These are phyloP conservation scores for Hypoxylon cercidicola DNA, from an alignment of 495 filamentous ascomycete genomes.

Conservation along the genomic window DNA sequence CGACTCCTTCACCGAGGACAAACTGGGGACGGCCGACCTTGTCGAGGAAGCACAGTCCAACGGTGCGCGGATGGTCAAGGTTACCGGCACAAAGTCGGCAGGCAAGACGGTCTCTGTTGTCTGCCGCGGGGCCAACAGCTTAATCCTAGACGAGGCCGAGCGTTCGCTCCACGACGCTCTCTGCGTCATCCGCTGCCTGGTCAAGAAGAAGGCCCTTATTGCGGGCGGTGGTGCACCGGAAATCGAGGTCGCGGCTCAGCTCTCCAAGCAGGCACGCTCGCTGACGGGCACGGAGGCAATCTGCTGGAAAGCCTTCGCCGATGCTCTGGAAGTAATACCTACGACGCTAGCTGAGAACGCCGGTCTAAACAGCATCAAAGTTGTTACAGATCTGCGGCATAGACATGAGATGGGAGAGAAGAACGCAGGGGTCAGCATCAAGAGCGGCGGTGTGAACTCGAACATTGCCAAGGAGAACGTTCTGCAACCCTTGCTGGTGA, in stretches of 20 bases:
- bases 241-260: slow-evolving; percentile 87
- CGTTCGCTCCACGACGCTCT: slow-evolving; percentile 95
- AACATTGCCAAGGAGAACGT: slow-evolving; percentile 98
- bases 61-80: slow-evolving; percentile 91
- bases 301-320: slow-evolving; percentile 98
- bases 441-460: slow-evolving; percentile 93
- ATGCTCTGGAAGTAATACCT: slow-evolving; percentile 96
- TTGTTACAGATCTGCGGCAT: slow-evolving; percentile 96
- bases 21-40: slow-evolving; percentile 94
- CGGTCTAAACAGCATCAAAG: slow-evolving; percentile 95
- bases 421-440: slow-evolving; percentile 96
- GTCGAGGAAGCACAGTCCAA: slow-evolving; percentile 90
- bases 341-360: slow-evolving; percentile 98
- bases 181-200: slow-evolving; percentile 95
- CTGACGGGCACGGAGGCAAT: slow-evolving; percentile 92
- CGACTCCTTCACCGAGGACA: slow-evolving; percentile 98
- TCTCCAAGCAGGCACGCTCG: slow-evolving; percentile 81
- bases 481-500: slow-evolving; percentile 92
- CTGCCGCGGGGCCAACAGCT: slow-evolving; percentile 89
- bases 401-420: slow-evolving; percentile 93
- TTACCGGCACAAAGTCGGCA: slow-evolving; percentile 84
- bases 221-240: slow-evolving; percentile 96
- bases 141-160: slow-evolving; percentile 97
- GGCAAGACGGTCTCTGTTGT: slow-evolving; percentile 94
- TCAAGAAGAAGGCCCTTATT: slow-evolving; percentile 98